Base-by-base conservation (phyloP, 805 yeast species). In the Kluyveromyces wickerhamii region DNA sequence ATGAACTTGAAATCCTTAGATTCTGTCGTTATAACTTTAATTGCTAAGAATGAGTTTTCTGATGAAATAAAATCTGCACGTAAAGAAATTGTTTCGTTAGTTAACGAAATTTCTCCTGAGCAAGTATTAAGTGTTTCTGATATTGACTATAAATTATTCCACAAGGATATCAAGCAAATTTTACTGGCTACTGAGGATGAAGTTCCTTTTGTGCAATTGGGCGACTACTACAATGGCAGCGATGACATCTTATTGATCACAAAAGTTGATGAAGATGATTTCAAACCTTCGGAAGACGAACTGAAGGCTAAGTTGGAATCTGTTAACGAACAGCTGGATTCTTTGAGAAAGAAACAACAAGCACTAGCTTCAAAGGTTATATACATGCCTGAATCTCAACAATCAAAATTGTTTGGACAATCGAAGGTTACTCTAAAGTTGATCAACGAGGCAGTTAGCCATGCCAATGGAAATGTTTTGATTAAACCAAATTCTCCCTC, bases 51-150 rank as follows among this genome's bases (percentile, higher is more conserved):
- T 26, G 64, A 62, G 28, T 71, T 62, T 16, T 60, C 67, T 34
- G 68, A 60, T 20, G 73, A 73, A 3, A 68, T 74, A 42, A 77
- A 79, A 52, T 48, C 56, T 10, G 82, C 86, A 23, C 83, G 88
- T 59, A 77, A 75, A 44, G 74, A 74, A 13, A 66, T 92, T 39
- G 85, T 92, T 38, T 67, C 74, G 22, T 60, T 69, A 14, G 95
- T 92, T 36, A 87, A 85, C 59, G 63, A 67, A 34, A 68, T 79
- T 36, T 65, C 85, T 7, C 95, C 96, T 22, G 65, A 71, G 27
- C 72, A 74, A 39, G 71, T 85, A 21, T 60, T 62, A 40, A 62
- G 63, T 8, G 62, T 85, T 28, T 53, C 64, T 6, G 95, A 83
- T 48, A 70, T 89, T 43, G 85, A 81, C 45, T 60, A 74, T 9